Base-by-base conservation (phyloP, 805 yeast genomes). In the Wickerhamiella australiensis region DNA sequence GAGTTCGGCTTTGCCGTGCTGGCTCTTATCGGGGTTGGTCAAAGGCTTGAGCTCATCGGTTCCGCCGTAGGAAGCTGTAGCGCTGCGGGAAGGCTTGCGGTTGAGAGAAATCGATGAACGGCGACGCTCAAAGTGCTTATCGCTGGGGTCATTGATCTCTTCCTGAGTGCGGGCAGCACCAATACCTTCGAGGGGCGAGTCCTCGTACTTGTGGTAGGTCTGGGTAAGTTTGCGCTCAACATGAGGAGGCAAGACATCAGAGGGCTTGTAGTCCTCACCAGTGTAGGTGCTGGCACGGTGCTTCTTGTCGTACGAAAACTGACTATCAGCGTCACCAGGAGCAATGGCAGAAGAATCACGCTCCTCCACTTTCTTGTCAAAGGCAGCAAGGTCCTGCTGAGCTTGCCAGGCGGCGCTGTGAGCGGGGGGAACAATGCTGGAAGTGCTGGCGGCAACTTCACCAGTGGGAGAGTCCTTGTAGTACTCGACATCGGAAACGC, bases 41-140 rank as follows among this genome's bases (percentile, higher is more conserved):
- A 64, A 37, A 9, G 67, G 67, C 46, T 54, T 59, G 47, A 64
- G 53, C 29, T 58, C 62, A 13, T 61, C 65, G 22, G 42, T 51
- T 13, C 66, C n/a, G n/a, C n/a, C 66, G 50, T 57, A 64, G 5
- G 64, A 58, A 7, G 64, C 68, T 3, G 68, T 65, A 41, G 68
- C 61, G n/a, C 57, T 55, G 27, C 68, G 57, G 3, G 62, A 56
- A 11, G 56, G 57, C 15, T 51, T 50, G 27, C 56, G 52, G 37
- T 43, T 54, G 46, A 26, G 48, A 1, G 57, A 55, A 6, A 62
- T 59, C 6, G 65, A 57, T 27, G 55, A 50, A 26, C 61, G 51
- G 35, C 68, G 57, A 50, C 59, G 55, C 40, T 42, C 43, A 38
- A 59, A 40, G 6, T 55, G 54, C 21, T 55, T 60, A n/a, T 58